phyloP scores from a whole-genome alignment of 2,329 filamentous ascomycete genomes.

The Penicillium sp. region DNA sequence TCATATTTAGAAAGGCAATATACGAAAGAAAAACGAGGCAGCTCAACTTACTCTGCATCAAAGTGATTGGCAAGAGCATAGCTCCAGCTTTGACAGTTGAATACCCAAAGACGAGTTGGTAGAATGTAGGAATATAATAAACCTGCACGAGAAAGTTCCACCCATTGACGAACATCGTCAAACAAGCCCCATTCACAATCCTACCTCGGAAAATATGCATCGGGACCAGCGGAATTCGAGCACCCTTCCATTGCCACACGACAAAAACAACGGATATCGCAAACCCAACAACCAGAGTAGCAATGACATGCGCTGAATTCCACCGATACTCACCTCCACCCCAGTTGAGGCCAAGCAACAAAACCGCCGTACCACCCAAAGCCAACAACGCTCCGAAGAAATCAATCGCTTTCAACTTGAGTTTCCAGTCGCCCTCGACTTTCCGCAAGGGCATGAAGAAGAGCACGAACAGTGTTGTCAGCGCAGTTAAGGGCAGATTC shows the following conservation, averaged over 20 bases:
- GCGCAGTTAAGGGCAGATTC: constrained; percentile 57
- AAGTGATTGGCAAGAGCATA: constrained; percentile 56
- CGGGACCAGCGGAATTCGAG: constrained; percentile 28
- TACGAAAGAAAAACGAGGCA: background rate
- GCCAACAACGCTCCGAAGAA: constrained; percentile 55
- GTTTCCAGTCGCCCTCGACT: constrained; percentile 57
- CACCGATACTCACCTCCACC: constrained; percentile 64
- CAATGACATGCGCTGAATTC: constrained; percentile 60
- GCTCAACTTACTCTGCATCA: constrained; percentile 45
- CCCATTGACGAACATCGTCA: constrained; percentile 63
- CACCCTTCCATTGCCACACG: constrained; percentile 41
- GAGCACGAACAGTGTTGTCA: constrained; percentile 53
- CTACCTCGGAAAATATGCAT: constrained; percentile 59
- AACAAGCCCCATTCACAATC: constrained; percentile 59
- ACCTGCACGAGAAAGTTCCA: constrained; percentile 65
- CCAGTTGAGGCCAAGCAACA: constrained; percentile 61
- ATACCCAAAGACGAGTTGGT: constrained; percentile 58
- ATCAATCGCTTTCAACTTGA: constrained; percentile 57
- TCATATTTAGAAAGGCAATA: constrained; percentile 38
- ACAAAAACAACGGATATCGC: constrained; percentile 33
- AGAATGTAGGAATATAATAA: constrained; percentile 66
- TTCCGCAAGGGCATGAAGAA: constrained; percentile 63
- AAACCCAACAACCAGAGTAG: constrained; percentile 57
- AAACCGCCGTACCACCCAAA: constrained; percentile 49
- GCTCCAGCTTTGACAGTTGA: constrained; percentile 54